Conservation (phyloP, 83 land plant species). For the Larix sibirica region DNA sequence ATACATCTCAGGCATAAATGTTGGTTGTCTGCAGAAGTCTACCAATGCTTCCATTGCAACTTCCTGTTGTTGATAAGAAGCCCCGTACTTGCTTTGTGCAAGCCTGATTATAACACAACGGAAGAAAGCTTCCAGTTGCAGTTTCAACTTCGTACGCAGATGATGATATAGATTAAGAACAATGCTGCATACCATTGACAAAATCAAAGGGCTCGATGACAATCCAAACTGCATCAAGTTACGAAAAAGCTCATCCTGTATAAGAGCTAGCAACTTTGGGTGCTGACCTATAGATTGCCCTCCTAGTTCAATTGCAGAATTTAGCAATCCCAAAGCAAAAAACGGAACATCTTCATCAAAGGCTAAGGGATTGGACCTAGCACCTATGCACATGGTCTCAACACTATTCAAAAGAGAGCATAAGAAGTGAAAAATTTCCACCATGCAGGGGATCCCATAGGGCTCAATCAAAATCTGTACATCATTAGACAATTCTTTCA, state of each 20-base stretch:
- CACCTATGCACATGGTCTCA: slow-evolving; percentile 64
- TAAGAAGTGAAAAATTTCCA: slow-evolving; percentile 93
- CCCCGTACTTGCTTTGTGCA: slow-evolving; percentile 85
- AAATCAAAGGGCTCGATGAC: slow-evolving; percentile 82
- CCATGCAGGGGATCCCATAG: slow-evolving; percentile 94
- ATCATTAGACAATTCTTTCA: slow-evolving; percentile 40
- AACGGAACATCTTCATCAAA: slow-evolving; percentile 98
- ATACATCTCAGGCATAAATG: slow-evolving; percentile 98
- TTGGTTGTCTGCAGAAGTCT: slow-evolving; percentile 93
- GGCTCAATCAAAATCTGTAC: slow-evolving; percentile 62
- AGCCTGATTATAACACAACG: slow-evolving; percentile 88
- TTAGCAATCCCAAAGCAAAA: slow-evolving; percentile 92
- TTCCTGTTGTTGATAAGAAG: slow-evolving; percentile 96
- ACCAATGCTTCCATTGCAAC: slow-evolving; percentile 99
- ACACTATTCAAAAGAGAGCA: slow-evolving; percentile 87
- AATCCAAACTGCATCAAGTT: slow-evolving; percentile 98
- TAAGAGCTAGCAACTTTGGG: slow-evolving; percentile 71
- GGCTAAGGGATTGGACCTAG: slow-evolving; percentile 65
- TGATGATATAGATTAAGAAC: slow-evolving; percentile 94
- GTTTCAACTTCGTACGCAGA: slow-evolving; percentile 72
- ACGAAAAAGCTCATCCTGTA: slow-evolving; percentile 95
- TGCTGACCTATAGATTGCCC: slow-evolving; percentile 77
- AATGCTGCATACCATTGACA: slow-evolving; percentile 94
- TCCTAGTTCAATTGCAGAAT: slow-evolving; percentile 97
- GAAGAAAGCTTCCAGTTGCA: slow-evolving; percentile 99